phyloP scores from a whole-genome alignment of 1,284 basidiomycete genomes.

The Fomitopsis betulina region DNA sequence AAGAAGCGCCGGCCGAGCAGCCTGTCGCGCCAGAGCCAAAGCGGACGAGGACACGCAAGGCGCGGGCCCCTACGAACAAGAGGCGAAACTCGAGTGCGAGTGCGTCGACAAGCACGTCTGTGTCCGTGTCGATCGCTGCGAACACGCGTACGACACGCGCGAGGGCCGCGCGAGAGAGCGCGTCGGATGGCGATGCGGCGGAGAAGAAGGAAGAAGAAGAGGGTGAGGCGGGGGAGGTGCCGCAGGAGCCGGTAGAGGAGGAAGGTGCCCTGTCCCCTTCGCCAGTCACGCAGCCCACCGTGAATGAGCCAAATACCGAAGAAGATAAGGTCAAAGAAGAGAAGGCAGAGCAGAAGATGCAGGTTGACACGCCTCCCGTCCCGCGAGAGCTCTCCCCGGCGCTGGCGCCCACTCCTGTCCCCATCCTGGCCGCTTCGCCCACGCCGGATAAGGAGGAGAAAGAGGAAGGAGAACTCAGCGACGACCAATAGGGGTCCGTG shows the following conservation, averaged over 20 bases:
- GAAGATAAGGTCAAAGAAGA: not conserved
- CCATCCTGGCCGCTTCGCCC: not conserved
- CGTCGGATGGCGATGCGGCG: not conserved
- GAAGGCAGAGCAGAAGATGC: conserved; percentile 2
- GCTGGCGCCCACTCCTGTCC: not conserved
- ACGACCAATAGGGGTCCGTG: not conserved
- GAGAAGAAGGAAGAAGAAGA: conserved; percentile 5
- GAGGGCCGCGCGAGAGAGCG: not conserved
- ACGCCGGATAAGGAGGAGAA: conserved; percentile 9
- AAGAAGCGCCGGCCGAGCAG: conserved; percentile 21
- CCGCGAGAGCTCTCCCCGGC: not conserved
- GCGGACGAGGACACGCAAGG: conserved; percentile 25
- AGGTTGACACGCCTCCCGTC: not conserved
- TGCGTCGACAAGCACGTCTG: conserved; percentile 5
- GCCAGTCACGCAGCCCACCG: not conserved
- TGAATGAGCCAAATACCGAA: not conserved
- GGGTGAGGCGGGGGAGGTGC: not conserved
- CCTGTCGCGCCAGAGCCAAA: conserved; percentile 22
- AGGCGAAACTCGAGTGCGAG: conserved; percentile 7
- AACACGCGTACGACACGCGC: not conserved
- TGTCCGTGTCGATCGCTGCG: conserved; percentile 3
- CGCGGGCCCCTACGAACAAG: conserved; percentile 13
- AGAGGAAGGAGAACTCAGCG: conserved; percentile 12
- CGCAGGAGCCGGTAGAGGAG: not conserved
- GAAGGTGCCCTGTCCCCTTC: not conserved